Evolutionary conservation across 306 rosid genomes (phyloP).

Genomic region (Rosa chinensis): DNA sequence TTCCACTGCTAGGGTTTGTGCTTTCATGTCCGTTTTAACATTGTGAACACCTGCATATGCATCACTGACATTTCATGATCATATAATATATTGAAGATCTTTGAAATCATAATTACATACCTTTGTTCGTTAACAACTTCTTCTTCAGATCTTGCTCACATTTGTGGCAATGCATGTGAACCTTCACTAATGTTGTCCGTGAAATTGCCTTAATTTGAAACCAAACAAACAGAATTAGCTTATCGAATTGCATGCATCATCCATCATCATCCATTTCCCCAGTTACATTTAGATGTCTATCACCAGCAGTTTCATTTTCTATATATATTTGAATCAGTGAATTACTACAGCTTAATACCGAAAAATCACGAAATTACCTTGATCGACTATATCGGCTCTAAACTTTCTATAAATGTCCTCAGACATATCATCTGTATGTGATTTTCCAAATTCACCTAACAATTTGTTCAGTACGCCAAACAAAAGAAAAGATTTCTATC

Average conservation of each 20-base stretch:
- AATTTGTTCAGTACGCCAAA: neutral
- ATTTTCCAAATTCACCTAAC: neutral
- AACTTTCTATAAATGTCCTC: neutral
- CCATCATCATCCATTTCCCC: neutral
- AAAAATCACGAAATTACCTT: neutral
- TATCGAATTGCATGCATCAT: neutral
- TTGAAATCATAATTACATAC: constrained; percentile 20
- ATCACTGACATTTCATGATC: neutral
- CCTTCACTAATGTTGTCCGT: constrained; percentile 58
- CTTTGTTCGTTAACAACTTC: constrained; percentile 62
- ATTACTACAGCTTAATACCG: neutral
- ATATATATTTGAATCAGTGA: neutral
- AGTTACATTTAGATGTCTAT: neutral
- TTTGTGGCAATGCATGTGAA: constrained; percentile 75
- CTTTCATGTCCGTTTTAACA: constrained; percentile 69
- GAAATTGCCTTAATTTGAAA: constrained; percentile 39
- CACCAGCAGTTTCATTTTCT: neutral
- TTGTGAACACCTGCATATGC: constrained; percentile 47
- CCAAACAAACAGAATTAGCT: constrained; percentile 19
- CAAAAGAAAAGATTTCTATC: neutral
- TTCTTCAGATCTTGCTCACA: constrained; percentile 71
- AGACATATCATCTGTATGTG: too few relatives aligned
- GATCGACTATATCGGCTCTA: neutral
- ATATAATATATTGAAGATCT: neutral
- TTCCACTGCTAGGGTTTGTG: constrained; percentile 51